Base-by-base conservation (phyloP, 305 asterid species). In the Rubia balearica region DNA sequence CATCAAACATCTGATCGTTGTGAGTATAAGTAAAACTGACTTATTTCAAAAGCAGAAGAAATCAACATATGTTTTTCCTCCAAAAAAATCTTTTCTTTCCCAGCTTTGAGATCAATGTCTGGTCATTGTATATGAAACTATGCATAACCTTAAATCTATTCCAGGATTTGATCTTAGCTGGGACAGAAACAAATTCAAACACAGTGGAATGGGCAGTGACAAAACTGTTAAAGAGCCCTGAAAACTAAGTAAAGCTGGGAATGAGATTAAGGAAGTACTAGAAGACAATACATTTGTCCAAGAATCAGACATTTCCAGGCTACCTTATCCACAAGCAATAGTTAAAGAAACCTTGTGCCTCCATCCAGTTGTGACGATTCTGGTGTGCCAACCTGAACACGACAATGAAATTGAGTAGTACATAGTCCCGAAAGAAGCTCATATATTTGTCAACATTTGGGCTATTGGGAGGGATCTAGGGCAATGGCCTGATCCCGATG, bases 201-300 rank as follows among this genome's bases (percentile, higher is more conserved):
- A 79, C 85, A 0, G 71, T 79, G n/a, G 90, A 83, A 64, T 83
- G 90, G 90, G 79, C 78, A 0, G 78, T 85, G 86, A 1, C 86
- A 1, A 82, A 83, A 21, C 48, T 83, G 11, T 1, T 84, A 19
- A 80, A 77, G 42, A 69, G 64, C 27, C 86, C 87, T 0, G 55
- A 0, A 82, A 79, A 11, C 48, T 79, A 76, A 53, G 7, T 0
- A 81, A 7, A 68, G 68, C 77, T 0, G 76, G 63, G 77, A 36
- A 43, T 0, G 87, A 86, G 67, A 17, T 86, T 0, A 8, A 4
- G 7, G 61, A 70, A 5, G 56, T 79, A 4, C 13, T 81, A 1
- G 36, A 71, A 68, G 24, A 75, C 36, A 72, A 51, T 0, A 60
- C 69, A 27, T 45, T 49, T 3, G 14, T 82, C 21, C 6, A 73